These are phyloP conservation scores for Phytophthora uliginosa DNA, from an alignment of 352 stramenopile genomes.

Conservation along the genomic window DNA sequence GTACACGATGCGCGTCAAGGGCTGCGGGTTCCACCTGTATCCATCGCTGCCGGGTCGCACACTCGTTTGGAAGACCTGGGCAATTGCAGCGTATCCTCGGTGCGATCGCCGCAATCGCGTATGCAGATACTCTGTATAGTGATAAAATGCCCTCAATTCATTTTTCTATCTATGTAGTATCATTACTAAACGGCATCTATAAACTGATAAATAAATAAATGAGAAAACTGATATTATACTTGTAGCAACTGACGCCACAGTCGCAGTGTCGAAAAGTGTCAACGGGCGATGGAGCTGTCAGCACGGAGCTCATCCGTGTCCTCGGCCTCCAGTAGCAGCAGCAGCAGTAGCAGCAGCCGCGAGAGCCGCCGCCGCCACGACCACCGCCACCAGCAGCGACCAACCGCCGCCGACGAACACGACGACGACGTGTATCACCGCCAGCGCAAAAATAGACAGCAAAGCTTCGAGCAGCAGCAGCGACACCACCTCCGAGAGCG, in stretches of 20 bases:
- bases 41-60: conserved; percentile 2
- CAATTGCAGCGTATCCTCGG: background rate
- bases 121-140: background rate
- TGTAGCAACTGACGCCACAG: background rate
- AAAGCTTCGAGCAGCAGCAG: conserved; percentile 19
- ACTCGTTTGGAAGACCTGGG: conserved; percentile 2
- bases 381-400: background rate
- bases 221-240: background rate
- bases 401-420: conserved; percentile 3
- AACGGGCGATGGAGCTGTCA: conserved; percentile 23
- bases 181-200: background rate
- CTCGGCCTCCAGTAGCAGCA: conserved; percentile 24
- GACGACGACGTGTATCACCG: conserved; percentile 16
- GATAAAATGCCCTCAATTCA: background rate
- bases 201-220: background rate
- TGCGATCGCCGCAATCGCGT: background rate
- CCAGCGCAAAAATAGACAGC: conserved; percentile 29
- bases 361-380: conserved; percentile 19
- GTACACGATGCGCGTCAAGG: background rate
- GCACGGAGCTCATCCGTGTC: conserved; percentile 33
- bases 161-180: background rate
- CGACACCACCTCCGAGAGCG: background rate
- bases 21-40: conserved; percentile 5
- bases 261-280: conserved; percentile 39
- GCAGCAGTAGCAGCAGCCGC: background rate